phyloP scores from a whole-genome alignment of 495 filamentous ascomycete genomes.

The Penicillium waksmanii region DNA sequence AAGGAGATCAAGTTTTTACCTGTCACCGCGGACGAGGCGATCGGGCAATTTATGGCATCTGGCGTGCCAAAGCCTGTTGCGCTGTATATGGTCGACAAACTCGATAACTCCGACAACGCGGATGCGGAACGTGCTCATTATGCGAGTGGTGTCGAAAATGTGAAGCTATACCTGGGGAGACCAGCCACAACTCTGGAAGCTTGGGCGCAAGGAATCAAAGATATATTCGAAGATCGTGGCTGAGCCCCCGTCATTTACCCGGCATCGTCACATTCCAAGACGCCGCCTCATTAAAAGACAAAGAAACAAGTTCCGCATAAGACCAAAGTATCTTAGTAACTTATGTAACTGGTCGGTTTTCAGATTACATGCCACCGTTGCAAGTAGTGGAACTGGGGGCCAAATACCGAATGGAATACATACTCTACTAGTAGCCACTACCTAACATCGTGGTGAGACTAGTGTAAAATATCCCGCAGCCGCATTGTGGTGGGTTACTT shows the following conservation, averaged over 20 bases:
- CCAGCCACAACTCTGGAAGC: too few relatives aligned
- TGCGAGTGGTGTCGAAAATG: slow-evolving; percentile 26
- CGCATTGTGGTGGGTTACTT: not conserved
- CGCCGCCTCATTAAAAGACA: not conserved
- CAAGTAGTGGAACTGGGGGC: not conserved
- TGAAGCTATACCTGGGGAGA: slow-evolving; percentile 20
- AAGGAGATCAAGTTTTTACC: slow-evolving; percentile 26
- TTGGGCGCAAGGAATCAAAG: too few relatives aligned
- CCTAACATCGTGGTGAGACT: not conserved
- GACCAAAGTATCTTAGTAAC: not conserved
- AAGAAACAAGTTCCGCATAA: not conserved
- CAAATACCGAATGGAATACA: not conserved
- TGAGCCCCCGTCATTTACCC: too few relatives aligned
- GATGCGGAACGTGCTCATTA: slow-evolving; percentile 3
- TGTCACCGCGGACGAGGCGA: slow-evolving; percentile 20
- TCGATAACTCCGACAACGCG: not conserved
- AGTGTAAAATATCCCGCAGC: slow-evolving; percentile 1
- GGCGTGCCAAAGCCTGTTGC: slow-evolving; percentile 24
- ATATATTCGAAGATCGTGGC: too few relatives aligned
- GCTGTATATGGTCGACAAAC: slow-evolving; percentile 20
- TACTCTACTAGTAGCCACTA: not conserved
- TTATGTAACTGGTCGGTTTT: not conserved
- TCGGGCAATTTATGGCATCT: slow-evolving; percentile 12
- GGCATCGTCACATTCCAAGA: not conserved
- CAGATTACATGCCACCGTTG: not conserved